Conservation (phyloP, 495 filamentous ascomycete species). For the Coniosporium apollinis region DNA sequence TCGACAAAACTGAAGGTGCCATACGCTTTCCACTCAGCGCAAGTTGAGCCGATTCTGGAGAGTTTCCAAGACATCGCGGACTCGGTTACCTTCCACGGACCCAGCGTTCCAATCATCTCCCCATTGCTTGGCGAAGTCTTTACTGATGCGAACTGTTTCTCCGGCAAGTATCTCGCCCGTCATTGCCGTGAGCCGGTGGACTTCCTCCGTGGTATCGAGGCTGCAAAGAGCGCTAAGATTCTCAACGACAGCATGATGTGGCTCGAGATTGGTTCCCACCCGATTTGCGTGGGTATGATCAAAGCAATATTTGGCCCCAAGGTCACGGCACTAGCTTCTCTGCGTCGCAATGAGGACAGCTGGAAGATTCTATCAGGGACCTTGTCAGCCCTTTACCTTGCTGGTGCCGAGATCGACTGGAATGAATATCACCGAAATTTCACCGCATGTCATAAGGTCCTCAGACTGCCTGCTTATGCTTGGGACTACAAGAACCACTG, state of each 20-base stretch:
- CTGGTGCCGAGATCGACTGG: constrained; percentile 56
- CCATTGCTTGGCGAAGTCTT: constrained; percentile 14
- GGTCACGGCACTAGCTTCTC: constrained; percentile 40
- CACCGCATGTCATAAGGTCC: constrained; percentile 36
- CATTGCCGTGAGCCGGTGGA: constrained; percentile 61
- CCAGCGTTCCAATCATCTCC: constrained; percentile 14
- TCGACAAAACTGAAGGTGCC: constrained; percentile 6
- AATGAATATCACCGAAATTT: constrained; percentile 67
- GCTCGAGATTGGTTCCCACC: constrained; percentile 20
- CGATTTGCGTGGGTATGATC: constrained; percentile 14
- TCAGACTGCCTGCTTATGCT: constrained; percentile 55
- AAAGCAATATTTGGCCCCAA: constrained; percentile 14
- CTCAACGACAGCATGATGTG: constrained; percentile 10
- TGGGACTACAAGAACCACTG: constrained; percentile 76
- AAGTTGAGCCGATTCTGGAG: constrained; percentile 17
- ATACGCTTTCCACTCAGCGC: constrained; percentile 14
- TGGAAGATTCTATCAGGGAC: constrained; percentile 49
- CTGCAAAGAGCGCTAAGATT: constrained; percentile 24
- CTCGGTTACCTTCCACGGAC: constrained; percentile 6
- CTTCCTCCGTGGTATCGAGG: constrained; percentile 46
- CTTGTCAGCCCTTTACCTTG: constrained; percentile 42
- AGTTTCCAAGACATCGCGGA: constrained; percentile 7
- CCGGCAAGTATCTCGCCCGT: constrained; percentile 40
- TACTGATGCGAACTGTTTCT: constrained; percentile 5
- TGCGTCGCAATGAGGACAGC: constrained; percentile 35